Base-by-base conservation (phyloP, 2,329 filamentous ascomycete genomes). In the Allantophomopsis lycopodina region DNA sequence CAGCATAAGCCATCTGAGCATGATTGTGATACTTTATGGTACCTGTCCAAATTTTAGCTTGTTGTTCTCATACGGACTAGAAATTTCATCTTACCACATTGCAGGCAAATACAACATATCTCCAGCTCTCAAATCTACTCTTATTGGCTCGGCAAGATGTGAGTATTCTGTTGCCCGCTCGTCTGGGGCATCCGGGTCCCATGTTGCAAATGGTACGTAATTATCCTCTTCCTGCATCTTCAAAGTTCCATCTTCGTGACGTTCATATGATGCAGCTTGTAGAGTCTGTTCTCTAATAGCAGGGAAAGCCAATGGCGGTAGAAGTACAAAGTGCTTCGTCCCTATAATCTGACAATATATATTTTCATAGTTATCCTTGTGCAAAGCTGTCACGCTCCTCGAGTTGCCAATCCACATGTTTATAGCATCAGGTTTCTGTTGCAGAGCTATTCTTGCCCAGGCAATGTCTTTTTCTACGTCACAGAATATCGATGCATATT, bases 361-460 rank as follows among this genome's bases (percentile, higher is more conserved):
- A 55, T 91, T 91, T 57, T 91, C 83, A 56, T 88, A 89, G 50
- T 83, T 83, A 60, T 91, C 85, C 51, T 81, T 83, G 60, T 91
- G 85, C 40, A 88, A 57, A 0, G 80, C 78, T 0, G 83, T 88
- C 1, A 72, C 66, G 18, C 77, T 83, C 31, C 64, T 65, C 1
- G 74, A 73, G 59, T 84, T 83, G 40, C 84, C 84, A 37, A 91
- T 76, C 84, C 84, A 89, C 51, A 91, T 67, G 54, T 91, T 91
- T 44, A 86, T 71, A 12, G 84, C 84, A 46, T 91, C 84, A 0
- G 83, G 80, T 0, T 61, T 52, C 37, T 69, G 65, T 32, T 71
- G 63, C 0, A 89, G 70, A 0, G 83, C 83, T 44, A 85, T 76
- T 20, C 78, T 71, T 0, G 83, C 83, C 55, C 83, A 91, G 1